Evolutionary conservation across 2,329 filamentous ascomycete genomes (phyloP).

Genomic region (Pestalotiopsis sp.): DNA sequence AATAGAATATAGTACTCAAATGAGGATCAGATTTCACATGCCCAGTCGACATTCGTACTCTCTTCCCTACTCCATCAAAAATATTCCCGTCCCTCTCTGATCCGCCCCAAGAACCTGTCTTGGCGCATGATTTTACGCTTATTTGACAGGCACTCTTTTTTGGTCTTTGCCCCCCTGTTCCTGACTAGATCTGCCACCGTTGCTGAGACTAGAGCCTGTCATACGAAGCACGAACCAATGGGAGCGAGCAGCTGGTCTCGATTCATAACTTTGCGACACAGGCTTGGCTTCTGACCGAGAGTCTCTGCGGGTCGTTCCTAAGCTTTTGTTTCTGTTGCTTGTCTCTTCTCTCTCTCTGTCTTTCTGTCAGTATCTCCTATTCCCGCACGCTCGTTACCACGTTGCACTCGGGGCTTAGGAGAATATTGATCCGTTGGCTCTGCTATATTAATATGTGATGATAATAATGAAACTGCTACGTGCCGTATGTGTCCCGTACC

Average conservation of each 20-base stretch:
- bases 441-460: no score
- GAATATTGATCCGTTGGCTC: background rate
- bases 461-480: background rate
- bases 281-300: background rate
- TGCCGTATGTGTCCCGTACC: background rate
- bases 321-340: background rate
- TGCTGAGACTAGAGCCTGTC: background rate
- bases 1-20: background rate
- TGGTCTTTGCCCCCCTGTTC: background rate
- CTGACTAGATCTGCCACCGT: background rate
- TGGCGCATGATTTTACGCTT: background rate
- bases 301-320: background rate
- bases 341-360: background rate
- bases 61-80: background rate
- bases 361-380: background rate
- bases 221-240: background rate
- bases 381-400: background rate
- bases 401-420: background rate
- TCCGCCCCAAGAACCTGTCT: background rate
- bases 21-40: background rate
- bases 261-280: background rate
- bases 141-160: background rate
- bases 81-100: background rate
- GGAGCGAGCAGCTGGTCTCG: background rate
- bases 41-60: background rate